Evolutionary conservation across 352 stramenopile species (phyloP), one percentile per base, ranked within the genome.

Genomic region (Globisporangium viniferum): DNA sequence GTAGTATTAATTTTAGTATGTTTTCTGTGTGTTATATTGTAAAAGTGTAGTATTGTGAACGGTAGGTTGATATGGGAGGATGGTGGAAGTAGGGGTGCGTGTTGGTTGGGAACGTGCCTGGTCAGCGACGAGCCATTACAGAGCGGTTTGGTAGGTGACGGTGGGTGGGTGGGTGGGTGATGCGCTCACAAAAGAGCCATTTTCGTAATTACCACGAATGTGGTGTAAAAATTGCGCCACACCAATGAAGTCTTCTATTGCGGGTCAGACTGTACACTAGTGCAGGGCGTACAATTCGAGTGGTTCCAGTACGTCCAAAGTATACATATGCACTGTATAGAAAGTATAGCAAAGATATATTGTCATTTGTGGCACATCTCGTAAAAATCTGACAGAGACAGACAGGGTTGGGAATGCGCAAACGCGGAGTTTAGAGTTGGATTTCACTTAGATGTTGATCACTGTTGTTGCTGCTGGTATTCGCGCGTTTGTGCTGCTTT

Each of bases 91-190:
- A 33, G 39, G 39, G 39, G 39, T 46, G 39, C 39, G 39, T 46
- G 39, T 46, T 46, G 39, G 39, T 20, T 46, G 9, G 49, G 49
- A 59, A 59, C 53, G 53, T 59, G 53, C 53, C 53, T 59, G 53
- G 6, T n/a, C 53, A 59, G 53, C 27, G 53, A 59, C 53, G 53
- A 59, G 53, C 53, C 53, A 59, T 22, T 22, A 20, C 4, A 12
- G 10, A 33, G 24, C 24, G 9, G 10, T 58, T 55, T 58, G 24
- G 51, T 58, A 18, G 51, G 24, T 58, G 51, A 46, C 39, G 12
- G 39, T 46, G 39, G 39, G 39, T 46, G 24, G 51, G 24, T 24
- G 24, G 39, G 39, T 46, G 24, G 51, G 39, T 46, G 24, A 24
- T 3, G 8, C 7, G 24, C 22, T 36, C 51, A 58, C 12, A 55